Evolutionary conservation across 1,139 yeast genomes (phyloP).

Genomic region (Kazachstania sp.): DNA sequence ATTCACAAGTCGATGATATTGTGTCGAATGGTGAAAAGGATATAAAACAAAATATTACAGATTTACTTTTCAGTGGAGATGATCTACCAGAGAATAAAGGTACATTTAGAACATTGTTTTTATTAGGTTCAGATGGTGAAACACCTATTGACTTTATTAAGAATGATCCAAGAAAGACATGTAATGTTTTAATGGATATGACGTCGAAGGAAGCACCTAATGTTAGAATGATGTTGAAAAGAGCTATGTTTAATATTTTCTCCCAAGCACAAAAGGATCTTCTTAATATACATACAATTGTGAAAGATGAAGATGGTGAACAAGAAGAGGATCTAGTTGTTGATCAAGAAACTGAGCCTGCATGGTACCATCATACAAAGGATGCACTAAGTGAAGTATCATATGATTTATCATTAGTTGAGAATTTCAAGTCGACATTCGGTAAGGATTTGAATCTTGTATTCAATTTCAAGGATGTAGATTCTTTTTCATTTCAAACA

Average conservation of each 20-base stretch:
- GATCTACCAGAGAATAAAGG: constrained; percentile 4
- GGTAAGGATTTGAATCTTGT: constrained; percentile 24
- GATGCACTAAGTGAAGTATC: constrained; percentile 14
- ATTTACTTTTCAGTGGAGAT: constrained; percentile 13
- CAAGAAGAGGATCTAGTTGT: neutral
- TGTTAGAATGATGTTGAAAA: constrained; percentile 30
- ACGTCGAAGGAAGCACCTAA: constrained; percentile 32
- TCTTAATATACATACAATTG: constrained; percentile 3
- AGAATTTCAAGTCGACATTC: constrained; percentile 23
- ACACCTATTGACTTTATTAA: constrained; percentile 22
- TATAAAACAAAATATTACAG: constrained; percentile 21
- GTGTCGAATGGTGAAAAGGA: constrained; percentile 25
- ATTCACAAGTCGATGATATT: constrained; percentile 25
- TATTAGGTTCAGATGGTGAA: constrained; percentile 30
- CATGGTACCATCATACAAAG: neutral
- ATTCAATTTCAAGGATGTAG: constrained; percentile 30
- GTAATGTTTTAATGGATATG: constrained; percentile 22
- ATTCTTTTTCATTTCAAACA: constrained; percentile 24
- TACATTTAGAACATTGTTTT: constrained; percentile 24
- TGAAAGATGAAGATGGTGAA: neutral
- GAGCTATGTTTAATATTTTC: constrained; percentile 29
- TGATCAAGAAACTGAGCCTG: neutral
- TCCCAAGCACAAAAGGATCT: constrained; percentile 14
- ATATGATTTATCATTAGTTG: constrained; percentile 28
- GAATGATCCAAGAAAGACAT: constrained; percentile 7